A percentile compares a stretch with the other conserved stretches of the same genome.
These are phyloP conservation scores for Orbilia blumenaviensis DNA, from an alignment of 2,329 filamentous ascomycete species.

Conservation along the genomic window DNA sequence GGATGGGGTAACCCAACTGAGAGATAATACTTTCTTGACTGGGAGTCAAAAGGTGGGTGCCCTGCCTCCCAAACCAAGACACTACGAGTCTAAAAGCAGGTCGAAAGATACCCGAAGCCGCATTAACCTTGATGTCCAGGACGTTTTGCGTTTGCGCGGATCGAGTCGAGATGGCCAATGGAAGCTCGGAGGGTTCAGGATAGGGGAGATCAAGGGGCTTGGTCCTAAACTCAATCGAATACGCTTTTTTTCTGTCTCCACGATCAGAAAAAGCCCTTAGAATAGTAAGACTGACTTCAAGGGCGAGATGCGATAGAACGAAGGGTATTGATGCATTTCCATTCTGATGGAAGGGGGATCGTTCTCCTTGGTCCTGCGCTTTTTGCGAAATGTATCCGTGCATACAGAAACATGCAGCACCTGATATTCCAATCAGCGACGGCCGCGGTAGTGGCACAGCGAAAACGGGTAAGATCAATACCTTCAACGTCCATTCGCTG, in stretches of 20 bases:
- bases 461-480: neutral
- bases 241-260: neutral
- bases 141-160: conserved; percentile 16
- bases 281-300: neutral
- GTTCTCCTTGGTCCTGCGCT: conserved; percentile 1
- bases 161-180: conserved; percentile 30
- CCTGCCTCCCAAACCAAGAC: conserved; percentile 40
- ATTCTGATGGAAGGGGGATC: neutral
- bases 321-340: neutral
- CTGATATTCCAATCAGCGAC: conserved; percentile 32
- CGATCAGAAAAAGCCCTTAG: neutral
- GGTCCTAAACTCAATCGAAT: neutral
- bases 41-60: conserved; percentile 34
- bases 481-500: conserved; percentile 13
- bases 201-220: conserved; percentile 12
- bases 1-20: conserved; percentile 50
- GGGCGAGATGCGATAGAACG: neutral
- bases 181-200: conserved; percentile 16
- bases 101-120: conserved; percentile 51
- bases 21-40: conserved; percentile 48
- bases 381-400: conserved; percentile 42
- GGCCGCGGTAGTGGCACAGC: conserved; percentile 5
- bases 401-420: conserved; percentile 45
- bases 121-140: conserved; percentile 26
- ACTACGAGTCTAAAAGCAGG: conserved; percentile 37